A percentile compares a stretch with the other conserved stretches of the same genome.
Evolutionary conservation across 2,329 filamentous ascomycete species (phyloP).

Genomic region (Fusarium stilboides): DNA sequence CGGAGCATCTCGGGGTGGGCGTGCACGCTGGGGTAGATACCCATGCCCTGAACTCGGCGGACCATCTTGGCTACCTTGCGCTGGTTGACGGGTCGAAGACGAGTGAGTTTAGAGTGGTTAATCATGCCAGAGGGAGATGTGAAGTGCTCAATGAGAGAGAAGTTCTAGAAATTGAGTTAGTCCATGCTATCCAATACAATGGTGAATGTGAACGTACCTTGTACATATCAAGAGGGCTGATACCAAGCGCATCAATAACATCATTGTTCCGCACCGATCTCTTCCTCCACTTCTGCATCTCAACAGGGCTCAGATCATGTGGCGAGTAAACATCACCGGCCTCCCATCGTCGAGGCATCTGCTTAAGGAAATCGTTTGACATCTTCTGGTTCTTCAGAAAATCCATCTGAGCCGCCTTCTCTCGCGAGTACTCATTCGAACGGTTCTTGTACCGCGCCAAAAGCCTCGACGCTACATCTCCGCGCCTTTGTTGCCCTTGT

Average conservation of each 20-base stretch:
- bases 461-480: slow-evolving; percentile 51
- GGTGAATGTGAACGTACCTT: slow-evolving; percentile 71
- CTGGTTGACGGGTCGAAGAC: slow-evolving; percentile 90
- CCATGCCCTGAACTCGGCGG: slow-evolving; percentile 87
- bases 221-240: slow-evolving; percentile 89
- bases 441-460: slow-evolving; percentile 49
- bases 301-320: slow-evolving; percentile 83
- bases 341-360: slow-evolving; percentile 80
- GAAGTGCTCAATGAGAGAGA: slow-evolving; percentile 90
- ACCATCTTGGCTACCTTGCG: slow-evolving; percentile 94
- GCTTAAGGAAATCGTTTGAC: slow-evolving; percentile 69
- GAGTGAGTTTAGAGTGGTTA: slow-evolving; percentile 80
- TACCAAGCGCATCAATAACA: slow-evolving; percentile 82
- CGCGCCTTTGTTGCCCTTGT: slow-evolving; percentile 24
- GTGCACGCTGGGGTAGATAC: slow-evolving; percentile 93
- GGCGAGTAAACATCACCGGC: slow-evolving; percentile 91
- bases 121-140: slow-evolving; percentile 90
- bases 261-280: slow-evolving; percentile 73
- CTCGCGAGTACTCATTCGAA: slow-evolving; percentile 39
- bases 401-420: slow-evolving; percentile 56
- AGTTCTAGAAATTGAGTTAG: slow-evolving; percentile 75
- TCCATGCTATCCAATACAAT: not conserved
- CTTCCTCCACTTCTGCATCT: slow-evolving; percentile 86
- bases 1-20: slow-evolving; percentile 86
- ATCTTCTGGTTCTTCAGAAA: slow-evolving; percentile 58